phyloP scores from a whole-genome alignment of 2,329 filamentous ascomycete species.

The Pseudogymnoascus sp. region DNA sequence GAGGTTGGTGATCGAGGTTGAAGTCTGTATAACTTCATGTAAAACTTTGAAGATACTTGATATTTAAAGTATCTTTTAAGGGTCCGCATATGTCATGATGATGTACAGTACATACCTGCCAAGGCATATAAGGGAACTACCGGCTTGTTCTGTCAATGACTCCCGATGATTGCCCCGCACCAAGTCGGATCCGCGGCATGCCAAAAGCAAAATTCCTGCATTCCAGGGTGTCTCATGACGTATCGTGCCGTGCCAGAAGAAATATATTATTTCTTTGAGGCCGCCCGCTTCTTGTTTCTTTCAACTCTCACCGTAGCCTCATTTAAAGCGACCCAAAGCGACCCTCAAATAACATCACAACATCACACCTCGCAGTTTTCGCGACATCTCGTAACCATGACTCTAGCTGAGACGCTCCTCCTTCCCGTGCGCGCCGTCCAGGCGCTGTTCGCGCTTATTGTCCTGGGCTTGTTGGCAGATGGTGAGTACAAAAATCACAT shows the following conservation, averaged over 20 bases:
- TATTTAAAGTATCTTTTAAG: too few species aligned
- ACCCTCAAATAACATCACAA: neutral
- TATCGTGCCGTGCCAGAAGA: neutral
- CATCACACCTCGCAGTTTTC: neutral
- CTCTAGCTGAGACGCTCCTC: conserved; percentile 39
- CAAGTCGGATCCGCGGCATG: neutral
- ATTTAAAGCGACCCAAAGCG: neutral
- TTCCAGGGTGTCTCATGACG: conserved; percentile 2
- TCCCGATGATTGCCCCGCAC: neutral
- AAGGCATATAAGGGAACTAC: neutral
- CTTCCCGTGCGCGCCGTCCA: conserved; percentile 60
- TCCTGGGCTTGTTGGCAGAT: conserved; percentile 60
- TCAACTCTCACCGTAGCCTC: neutral
- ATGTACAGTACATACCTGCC: too few species aligned
- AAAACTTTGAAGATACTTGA: too few species aligned
- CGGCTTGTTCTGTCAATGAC: neutral
- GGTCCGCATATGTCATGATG: too few species aligned
- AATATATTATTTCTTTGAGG: conserved; percentile 1
- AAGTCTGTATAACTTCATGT: too few species aligned
- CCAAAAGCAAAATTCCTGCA: neutral
- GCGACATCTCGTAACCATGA: conserved; percentile 34
- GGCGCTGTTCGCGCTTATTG: conserved; percentile 60
- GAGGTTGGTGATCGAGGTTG: too few species aligned
- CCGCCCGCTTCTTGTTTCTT: neutral
- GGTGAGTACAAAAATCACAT: conserved; percentile 11